Evolutionary conservation across 805 yeast genomes (phyloP), one percentile per base, ranked within the genome.

Genomic region (Barnettozyma salicaria): DNA sequence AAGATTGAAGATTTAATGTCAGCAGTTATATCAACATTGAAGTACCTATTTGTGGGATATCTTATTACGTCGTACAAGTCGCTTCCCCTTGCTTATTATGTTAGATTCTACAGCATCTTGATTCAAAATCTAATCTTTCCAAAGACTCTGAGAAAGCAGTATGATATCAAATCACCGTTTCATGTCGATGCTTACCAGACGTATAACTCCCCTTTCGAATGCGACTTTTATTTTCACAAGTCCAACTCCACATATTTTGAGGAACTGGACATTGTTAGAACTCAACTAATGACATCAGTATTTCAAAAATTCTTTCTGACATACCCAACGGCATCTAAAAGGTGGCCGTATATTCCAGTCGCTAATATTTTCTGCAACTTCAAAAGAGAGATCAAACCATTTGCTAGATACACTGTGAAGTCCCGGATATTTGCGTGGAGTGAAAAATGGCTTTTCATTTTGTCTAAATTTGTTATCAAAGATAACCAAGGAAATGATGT

Each of bases 141-240:
- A 5, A 53, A 55, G 30, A 27, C 54, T 44, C 29, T 50, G 31
- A 35, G 41, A 10, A 19, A 27, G 4, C 11, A 23, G 16, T 32
- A 37, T 12, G 31, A 48, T 41, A 25, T 43, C n/a, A 38, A 33
- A 39, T 47, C 42, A 18, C 57, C 48, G 22, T 78, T 79, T 55
- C 62, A 65, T 10, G 64, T 70, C 30, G 53, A 65, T 1, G 49
- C 55, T 11, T 64, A 64, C 45, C 45, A 56, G 17, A 72, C 88
- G 0, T 75, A 74, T 42, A 83, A 82, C 20, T 79, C 90, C 1
- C 76, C 83, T 7, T 60, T 83, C 52, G 97, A 89, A 55, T 78
- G 86, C 53, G 97, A 89, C 59, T 73, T 84, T 64, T 86, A 86
- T 53, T 50, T 87, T 32, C 97, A 89, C 65, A 90, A 89, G 63